Conservation (phyloP, 2,329 filamentous ascomycete species). For the Verticillium klebahnii region DNA sequence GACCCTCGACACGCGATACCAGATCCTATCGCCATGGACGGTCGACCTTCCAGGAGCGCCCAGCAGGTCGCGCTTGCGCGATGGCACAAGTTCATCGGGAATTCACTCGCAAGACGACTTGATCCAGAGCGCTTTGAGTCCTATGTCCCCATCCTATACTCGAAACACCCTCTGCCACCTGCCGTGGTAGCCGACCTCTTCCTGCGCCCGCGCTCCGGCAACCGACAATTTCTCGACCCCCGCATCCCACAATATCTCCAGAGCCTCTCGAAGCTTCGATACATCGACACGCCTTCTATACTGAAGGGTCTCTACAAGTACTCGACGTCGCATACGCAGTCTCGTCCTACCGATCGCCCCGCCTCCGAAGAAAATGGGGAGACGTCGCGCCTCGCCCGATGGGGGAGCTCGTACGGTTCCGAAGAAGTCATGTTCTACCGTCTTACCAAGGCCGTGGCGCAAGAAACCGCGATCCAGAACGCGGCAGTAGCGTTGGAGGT, state of each 20-base stretch:
- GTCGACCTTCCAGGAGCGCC: constrained; percentile 10
- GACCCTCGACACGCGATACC: not conserved
- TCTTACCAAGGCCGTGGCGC: constrained; percentile 79
- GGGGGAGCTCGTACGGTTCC: constrained; percentile 54
- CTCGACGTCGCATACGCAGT: constrained; percentile 44
- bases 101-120: constrained; percentile 47
- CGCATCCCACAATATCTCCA: constrained; percentile 57
- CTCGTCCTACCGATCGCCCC: constrained; percentile 12
- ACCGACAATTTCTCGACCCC: constrained; percentile 50
- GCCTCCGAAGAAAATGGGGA: constrained; percentile 14
- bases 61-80: constrained; percentile 24
- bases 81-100: constrained; percentile 48
- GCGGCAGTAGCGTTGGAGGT: constrained; percentile 45
- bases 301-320: constrained; percentile 52
- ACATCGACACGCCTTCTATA: constrained; percentile 51
- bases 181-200: constrained; percentile 52
- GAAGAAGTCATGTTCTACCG: constrained; percentile 94
- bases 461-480: constrained; percentile 42
- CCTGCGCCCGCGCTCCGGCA: constrained; percentile 46
- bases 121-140: constrained; percentile 48
- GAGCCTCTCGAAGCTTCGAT: constrained; percentile 43
- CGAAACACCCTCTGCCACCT: constrained; percentile 47
- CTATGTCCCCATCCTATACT: constrained; percentile 43
- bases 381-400: constrained; percentile 27
- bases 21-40: constrained; percentile 9